Conservation (phyloP, 2,329 filamentous ascomycete species). For the Bipolaris victoriae region DNA sequence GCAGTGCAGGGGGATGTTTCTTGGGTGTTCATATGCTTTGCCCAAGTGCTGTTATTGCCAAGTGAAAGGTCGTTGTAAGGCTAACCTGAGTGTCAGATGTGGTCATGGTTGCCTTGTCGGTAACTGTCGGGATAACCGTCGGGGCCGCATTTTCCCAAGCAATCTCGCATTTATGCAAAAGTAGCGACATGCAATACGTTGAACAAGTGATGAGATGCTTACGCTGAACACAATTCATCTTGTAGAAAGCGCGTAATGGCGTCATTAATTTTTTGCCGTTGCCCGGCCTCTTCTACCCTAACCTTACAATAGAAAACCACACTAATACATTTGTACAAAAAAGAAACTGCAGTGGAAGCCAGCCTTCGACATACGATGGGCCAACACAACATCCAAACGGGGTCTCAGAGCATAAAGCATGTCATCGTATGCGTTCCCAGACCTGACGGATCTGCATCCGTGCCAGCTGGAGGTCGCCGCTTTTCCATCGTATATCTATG, state of each 20-base stretch:
- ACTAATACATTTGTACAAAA: conserved; percentile 11
- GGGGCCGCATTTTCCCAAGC: not conserved
- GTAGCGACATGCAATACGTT: not conserved
- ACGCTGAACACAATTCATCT: not conserved
- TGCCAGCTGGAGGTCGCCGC: conserved; percentile 30
- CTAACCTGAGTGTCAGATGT: not conserved
- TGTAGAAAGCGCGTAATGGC: not conserved
- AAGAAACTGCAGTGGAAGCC: conserved; percentile 1
- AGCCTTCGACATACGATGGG: conserved; percentile 15
- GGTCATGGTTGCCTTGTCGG: not conserved
- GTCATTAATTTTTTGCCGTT: conserved; percentile 4
- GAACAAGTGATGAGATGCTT: not conserved
- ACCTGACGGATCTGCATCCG: conserved; percentile 33
- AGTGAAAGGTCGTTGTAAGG: not conserved
- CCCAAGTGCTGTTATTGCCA: not conserved
- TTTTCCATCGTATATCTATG: conserved; percentile 36
- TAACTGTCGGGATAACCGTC: conserved; percentile 1
- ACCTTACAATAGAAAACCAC: conserved; percentile 14
- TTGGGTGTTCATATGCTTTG: not conserved
- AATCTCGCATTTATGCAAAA: not conserved
- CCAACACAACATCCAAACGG: conserved; percentile 15
- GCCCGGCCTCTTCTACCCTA: conserved; percentile 10
- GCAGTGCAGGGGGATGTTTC: not conserved
- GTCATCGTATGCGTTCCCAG: conserved; percentile 30
- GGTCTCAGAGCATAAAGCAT: conserved; percentile 20